Conservation (phyloP, 306 rosid genomes). For the Trichosanthes cucumerina region DNA sequence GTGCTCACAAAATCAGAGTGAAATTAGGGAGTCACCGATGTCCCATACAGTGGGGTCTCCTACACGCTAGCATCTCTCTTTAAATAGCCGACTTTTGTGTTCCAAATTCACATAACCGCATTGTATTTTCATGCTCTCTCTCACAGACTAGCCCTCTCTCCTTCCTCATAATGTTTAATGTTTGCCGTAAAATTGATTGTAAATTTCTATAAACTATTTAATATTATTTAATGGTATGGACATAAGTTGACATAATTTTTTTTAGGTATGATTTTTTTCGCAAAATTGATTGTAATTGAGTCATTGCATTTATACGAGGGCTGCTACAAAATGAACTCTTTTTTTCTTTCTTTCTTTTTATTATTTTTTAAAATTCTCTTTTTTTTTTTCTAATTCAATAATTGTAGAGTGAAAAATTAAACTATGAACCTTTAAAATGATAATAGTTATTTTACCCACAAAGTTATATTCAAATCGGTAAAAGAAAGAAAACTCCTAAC, state of each 20-base stretch:
- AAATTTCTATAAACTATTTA: background rate
- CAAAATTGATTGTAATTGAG: background rate
- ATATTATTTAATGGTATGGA: background rate
- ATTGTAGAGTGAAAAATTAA: too few relatives aligned
- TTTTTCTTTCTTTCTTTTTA: too few relatives aligned
- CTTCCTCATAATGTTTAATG: background rate
- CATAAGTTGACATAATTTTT: background rate
- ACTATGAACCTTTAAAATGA: too few relatives aligned
- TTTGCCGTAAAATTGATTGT: background rate
- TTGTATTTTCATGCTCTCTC: background rate
- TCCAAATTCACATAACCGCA: background rate
- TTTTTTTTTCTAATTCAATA: too few relatives aligned
- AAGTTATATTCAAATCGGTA: too few relatives aligned
- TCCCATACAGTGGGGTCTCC: conserved; percentile 7
- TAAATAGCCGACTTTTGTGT: background rate
- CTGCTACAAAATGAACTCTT: background rate
- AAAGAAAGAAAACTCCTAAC: too few relatives aligned
- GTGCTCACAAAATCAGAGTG: conserved; percentile 2
- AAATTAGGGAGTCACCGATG: background rate
- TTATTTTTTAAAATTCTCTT: too few relatives aligned
- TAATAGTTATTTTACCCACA: too few relatives aligned
- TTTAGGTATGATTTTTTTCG: background rate
- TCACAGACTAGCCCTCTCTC: background rate
- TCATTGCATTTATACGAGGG: background rate
- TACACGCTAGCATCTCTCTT: background rate